Conservation (phyloP, 768 basidiomycete species). For the Boletus pseudo-olivaceus region DNA sequence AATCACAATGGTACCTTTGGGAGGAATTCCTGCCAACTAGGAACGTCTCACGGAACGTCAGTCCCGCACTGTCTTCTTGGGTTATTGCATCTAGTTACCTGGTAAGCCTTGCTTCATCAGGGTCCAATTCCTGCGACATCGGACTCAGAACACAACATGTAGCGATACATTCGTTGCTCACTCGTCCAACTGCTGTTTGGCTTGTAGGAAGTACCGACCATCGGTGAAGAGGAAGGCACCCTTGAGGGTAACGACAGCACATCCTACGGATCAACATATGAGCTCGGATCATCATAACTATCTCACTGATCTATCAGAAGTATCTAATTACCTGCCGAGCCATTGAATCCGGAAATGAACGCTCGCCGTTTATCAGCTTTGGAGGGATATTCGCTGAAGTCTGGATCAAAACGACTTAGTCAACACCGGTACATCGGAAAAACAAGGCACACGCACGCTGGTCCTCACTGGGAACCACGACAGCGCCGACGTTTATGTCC, state of each 20-base stretch:
- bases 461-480: slow-evolving; percentile 89
- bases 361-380: slow-evolving; percentile 79
- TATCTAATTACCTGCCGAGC: slow-evolving; percentile 71
- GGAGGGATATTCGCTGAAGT: slow-evolving; percentile 87
- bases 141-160: background rate
- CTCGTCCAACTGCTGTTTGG: slow-evolving; percentile 83
- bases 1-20: slow-evolving; percentile 47
- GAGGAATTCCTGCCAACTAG: slow-evolving; percentile 87
- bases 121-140: slow-evolving; percentile 69
- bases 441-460: slow-evolving; percentile 57
- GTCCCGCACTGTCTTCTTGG: background rate
- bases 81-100: slow-evolving; percentile 38
- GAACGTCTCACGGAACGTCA: slow-evolving; percentile 56
- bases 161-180: slow-evolving; percentile 31
- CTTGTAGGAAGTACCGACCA: slow-evolving; percentile 93
- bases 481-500: slow-evolving; percentile 57
- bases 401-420: slow-evolving; percentile 36
- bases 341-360: slow-evolving; percentile 91
- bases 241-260: slow-evolving; percentile 68
- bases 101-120: slow-evolving; percentile 90
- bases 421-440: background rate
- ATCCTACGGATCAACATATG: slow-evolving; percentile 45
- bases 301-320: background rate
- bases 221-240: slow-evolving; percentile 89
- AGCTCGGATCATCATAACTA: background rate